phyloP scores from a whole-genome alignment of 148 eudicot genomes.

The Rhododendron molle region DNA sequence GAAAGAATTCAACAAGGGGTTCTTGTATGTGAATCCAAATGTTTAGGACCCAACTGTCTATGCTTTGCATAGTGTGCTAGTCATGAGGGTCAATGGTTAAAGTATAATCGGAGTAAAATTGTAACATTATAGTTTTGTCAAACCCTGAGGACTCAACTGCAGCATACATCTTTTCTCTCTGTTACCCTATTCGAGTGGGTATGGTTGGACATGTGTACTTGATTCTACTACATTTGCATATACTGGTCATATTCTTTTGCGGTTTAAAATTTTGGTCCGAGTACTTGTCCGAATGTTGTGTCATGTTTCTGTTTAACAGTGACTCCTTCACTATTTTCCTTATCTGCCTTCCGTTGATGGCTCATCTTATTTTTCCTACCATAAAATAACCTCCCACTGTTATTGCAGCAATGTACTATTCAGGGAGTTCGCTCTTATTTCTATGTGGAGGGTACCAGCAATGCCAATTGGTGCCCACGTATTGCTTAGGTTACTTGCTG shows the following conservation, averaged over 20 bases:
- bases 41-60: background rate
- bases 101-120: background rate
- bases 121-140: background rate
- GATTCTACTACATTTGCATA: background rate
- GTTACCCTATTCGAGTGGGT: background rate
- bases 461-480: constrained; percentile 90
- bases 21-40: background rate
- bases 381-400: background rate
- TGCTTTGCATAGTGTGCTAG: background rate
- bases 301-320: background rate
- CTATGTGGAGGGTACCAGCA: constrained; percentile 97
- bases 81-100: background rate
- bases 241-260: background rate
- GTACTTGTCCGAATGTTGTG: background rate
- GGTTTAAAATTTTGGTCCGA: background rate
- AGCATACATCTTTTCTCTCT: background rate
- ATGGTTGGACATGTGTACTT: background rate
- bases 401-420: constrained; percentile 73
- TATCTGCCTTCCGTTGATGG: background rate
- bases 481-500: constrained; percentile 92
- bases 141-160: background rate
- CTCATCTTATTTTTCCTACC: background rate
- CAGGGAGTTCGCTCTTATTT: constrained; percentile 89
- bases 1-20: background rate
- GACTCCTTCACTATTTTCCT: background rate